Base-by-base conservation (phyloP, 169 alveolate genomes). In the Plasmodium ovale region DNA sequence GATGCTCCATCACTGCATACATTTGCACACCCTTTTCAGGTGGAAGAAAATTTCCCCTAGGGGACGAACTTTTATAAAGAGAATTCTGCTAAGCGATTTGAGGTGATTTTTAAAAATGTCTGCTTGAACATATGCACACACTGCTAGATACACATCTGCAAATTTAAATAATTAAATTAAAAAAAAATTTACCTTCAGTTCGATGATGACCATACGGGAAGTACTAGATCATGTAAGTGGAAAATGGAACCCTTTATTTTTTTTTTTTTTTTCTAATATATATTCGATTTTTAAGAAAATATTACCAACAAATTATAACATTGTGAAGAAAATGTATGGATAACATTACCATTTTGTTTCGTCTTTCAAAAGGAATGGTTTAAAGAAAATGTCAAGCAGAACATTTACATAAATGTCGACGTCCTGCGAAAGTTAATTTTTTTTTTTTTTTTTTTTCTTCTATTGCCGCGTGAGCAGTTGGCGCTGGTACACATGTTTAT, bases 201-300 rank as follows among this genome's bases (percentile, higher is more conserved):
- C 87, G 12, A 73, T 73, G 71, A 73, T 73, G 16, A 56, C 87
- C 21, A 27, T 51, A 31, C 39, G 58, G 49, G 87, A 73, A 59
- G 87, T 72, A 31, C 72, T 73, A 54, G 71, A 73, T 73, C 73
- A 73, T 31, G 87, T 73, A 73, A 73, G 39, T 7, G 6, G 58
- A 72, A 6, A 47, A 31, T 19, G 3, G 21, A n/a, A 65, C 7
- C 7, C 6, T 2, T 59, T 59, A n/a, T n/a, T n/a, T n/a, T n/a
- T n/a, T n/a, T n/a, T n/a, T n/a, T n/a, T n/a, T 58, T 59, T 59
- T 53, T 21, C 27, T 42, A 33, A 62, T 7, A 9, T 14, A 7
- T 27, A 23, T 27, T 44, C 72, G 12, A 12, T 16, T 14, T 9
- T 39, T 42, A 35, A 23, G 14, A 62, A 62, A 62, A 62, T 21